Evolutionary conservation across 257 asterid species (phyloP), one percentile per base, ranked within the genome.

Genomic region (Perilla frutescens): DNA sequence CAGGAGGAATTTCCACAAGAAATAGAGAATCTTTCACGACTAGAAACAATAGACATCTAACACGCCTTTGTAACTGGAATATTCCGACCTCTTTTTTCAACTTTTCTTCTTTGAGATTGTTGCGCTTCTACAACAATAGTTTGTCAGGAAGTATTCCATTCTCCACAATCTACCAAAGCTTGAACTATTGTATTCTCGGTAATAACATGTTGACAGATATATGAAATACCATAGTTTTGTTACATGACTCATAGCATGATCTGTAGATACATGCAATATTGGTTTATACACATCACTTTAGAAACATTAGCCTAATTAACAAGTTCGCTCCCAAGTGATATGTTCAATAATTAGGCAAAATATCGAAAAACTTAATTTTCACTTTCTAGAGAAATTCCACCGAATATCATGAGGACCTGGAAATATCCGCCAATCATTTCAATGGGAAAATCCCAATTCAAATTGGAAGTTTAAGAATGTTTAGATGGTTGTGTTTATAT

Each of bases 1-100:
- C 70, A 44, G 69, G 69, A 63, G 62, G 34, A 51, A 8, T 67
- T 20, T 37, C 50, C 72, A 14, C 0, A 4, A 6, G 57, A 65
- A 45, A 44, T 60, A 37, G 66, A 31, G 10, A 60, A 60, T n/a
- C 66, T 60, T 12, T 59, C 65, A 11, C 47, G 4, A 1, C 7
- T 59, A 4, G 45, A 59, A 43, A 2, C 0, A 0, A 11, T 59
- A 13, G 34, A 45, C 45, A 59, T 59, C 37, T 0, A 1, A 34
- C 3, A 34, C 37, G 37, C 37, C 3, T 34, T 4, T 34, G 3
- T 34, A 4, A 59, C 9, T 0, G 65, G 65, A 34, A 34, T 4
- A 60, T 60, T 60, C 47, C 47, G 12, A 6, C 56, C 29, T 47
- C 59, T 0, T 31, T 66, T 44, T 66, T 66, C 45, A 66, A 34